Conservation (phyloP, 768 basidiomycete genomes). For the Xerocomellus intermedius region DNA sequence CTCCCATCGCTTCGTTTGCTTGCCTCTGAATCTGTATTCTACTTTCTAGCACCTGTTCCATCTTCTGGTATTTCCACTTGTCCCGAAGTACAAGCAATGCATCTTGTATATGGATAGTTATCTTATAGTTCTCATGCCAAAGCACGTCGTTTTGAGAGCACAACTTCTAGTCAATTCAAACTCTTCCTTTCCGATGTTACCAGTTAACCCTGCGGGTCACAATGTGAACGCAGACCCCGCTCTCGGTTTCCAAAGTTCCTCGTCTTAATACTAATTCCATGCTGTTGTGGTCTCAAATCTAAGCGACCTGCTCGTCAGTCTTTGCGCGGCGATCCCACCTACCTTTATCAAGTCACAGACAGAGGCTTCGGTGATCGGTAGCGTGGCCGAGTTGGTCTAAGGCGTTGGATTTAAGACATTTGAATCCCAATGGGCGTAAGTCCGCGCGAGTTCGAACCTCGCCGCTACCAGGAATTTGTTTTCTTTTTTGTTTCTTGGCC, state of each 20-base stretch:
- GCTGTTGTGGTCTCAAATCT: background rate
- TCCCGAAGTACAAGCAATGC: conserved; percentile 18
- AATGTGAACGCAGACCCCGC: background rate
- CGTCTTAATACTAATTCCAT: background rate
- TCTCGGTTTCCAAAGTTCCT: too few species aligned
- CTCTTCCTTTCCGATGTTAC: background rate
- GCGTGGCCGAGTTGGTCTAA: conserved; percentile 90
- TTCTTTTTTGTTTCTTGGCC: conserved; percentile 1
- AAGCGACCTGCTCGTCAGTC: too few species aligned
- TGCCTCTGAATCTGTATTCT: conserved; percentile 24
- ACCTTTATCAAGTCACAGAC: background rate
- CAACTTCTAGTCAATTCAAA: background rate
- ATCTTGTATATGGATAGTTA: conserved; percentile 21
- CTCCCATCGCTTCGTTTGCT: conserved; percentile 21
- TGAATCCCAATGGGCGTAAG: conserved; percentile 82
- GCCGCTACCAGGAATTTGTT: conserved; percentile 59
- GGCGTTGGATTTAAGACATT: conserved; percentile 83
- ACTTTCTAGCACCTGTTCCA: conserved; percentile 16
- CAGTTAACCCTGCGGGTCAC: background rate
- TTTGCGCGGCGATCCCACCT: too few species aligned
- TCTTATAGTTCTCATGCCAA: background rate
- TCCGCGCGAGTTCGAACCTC: conserved; percentile 92
- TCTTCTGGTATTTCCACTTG: conserved; percentile 4
- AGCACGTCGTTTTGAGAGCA: background rate
- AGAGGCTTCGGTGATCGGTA: conserved; percentile 36